Evolutionary conservation across 805 yeast genomes (phyloP), one percentile per base, ranked within the genome.

Genomic region (Ogataea pignaliae): DNA sequence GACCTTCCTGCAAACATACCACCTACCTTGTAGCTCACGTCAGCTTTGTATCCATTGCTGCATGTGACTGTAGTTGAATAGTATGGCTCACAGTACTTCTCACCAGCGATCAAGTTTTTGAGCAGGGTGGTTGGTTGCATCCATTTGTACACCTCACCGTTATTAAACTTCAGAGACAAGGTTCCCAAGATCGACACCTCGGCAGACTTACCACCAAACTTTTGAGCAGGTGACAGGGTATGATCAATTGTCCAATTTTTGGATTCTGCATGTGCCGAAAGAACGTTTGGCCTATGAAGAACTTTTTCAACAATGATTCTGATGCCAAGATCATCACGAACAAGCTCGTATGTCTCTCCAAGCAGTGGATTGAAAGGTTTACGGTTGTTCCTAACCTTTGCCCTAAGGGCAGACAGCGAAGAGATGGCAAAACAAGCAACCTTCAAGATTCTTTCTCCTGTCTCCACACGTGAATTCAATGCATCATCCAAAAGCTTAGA

Each of bases 341-440:
- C 93, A 36, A 88, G 70, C 64, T 93, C 99, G 63, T 65, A 93
- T 0, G 97, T 90, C 61, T 93, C 99, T 16, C 98, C 97, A 15
- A 93, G 68, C 41, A 93, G 70, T 10, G 99, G 98, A 60, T 89
- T 93, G 66, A 93, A 93, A 1, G 99, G 98, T 59, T 93, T 93
- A 51, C 99, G 75, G 34, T 77, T 62, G 42, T 83, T 81, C 54
- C 99, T 75, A 39, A 81, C 82, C 55, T 86, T 89, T 31, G 78
- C 77, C 46, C 97, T 71, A 54, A 79, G 74, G 10, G 85, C 71
- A 0, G 97, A 80, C 9, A 90, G 62, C 45, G 76, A 77, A 21
- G 90, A 80, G 3, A 87, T 75, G 0, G 96, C 95, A 73, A 90
- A 93, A 1, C 88, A 76, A 0, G 97, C 90, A 39, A 88, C 72